Evolutionary conservation across 1,139 yeast genomes (phyloP), one percentile per base, ranked within the genome.

Genomic region (Martiniozyma asiatica): DNA sequence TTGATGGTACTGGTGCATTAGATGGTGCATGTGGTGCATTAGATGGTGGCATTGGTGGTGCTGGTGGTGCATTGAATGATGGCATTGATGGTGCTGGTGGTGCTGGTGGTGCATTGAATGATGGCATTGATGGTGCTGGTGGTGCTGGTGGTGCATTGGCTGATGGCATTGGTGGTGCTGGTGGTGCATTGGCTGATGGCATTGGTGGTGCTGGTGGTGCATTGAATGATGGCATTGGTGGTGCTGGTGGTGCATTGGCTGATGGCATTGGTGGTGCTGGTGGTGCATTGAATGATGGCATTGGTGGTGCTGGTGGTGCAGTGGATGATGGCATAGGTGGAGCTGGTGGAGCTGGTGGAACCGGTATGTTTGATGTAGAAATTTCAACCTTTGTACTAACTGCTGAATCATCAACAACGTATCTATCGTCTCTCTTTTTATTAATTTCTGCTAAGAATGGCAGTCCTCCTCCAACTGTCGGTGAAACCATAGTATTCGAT

Each of bases 381-480:
- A 68, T 72, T n/a, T n/a, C n/a, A n/a, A n/a, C n/a, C n/a, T n/a
- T n/a, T 15, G 57, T 58, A 25, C 65, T 38, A 77, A 53, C 43
- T 55, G 69, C 10, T 13, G 24, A n/a, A n/a, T 33, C 38, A 28
- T 60, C 69, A n/a, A 70, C 58, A 5, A 66, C 73, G 44, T 64
- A 52, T n/a, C 64, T 41, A 26, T 69, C 74, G 36, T 66, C 65
- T 44, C 78, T 55, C 38, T 63, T 68, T 27, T 65, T 63, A 41
- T 69, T 68, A 26, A 72, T 71, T 35, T 71, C 69, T 1, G 74
- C 69, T 25, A 72, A 54, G 42, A 72, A 71, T 5, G 73, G 69
- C 10, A 65, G 45, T 4, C 41, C 44, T 0, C 58, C 51, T 5
- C 9, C 15, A 5, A 7, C 10, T 15, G n/a, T 11, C n/a, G n/a